phyloP scores from a whole-genome alignment of 2,329 filamentous ascomycete genomes.

The Nemania sp. region DNA sequence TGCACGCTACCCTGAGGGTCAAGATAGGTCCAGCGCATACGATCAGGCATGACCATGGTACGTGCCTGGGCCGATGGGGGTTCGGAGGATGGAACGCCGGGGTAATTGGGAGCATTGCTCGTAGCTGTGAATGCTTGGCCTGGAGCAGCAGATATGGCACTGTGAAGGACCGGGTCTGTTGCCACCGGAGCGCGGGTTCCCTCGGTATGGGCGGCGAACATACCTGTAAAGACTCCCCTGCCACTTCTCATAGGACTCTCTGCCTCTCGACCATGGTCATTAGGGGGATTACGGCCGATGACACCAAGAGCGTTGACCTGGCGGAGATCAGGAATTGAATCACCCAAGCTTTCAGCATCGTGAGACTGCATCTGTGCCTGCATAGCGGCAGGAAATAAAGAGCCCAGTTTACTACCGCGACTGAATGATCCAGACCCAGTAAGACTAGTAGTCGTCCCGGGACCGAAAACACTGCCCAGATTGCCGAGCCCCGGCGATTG shows the following conservation, averaged over 20 bases:
- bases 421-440: slow-evolving; percentile 74
- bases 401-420: slow-evolving; percentile 84
- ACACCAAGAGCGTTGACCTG: slow-evolving; percentile 73
- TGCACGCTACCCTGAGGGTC: slow-evolving; percentile 94
- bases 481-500: slow-evolving; percentile 79
- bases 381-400: slow-evolving; percentile 88
- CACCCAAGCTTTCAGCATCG: slow-evolving; percentile 72
- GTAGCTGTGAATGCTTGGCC: slow-evolving; percentile 50
- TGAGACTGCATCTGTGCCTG: slow-evolving; percentile 87
- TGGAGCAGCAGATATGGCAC: slow-evolving; percentile 48
- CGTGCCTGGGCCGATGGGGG: slow-evolving; percentile 77
- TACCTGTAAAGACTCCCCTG: slow-evolving; percentile 68
- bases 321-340: slow-evolving; percentile 69
- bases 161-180: slow-evolving; percentile 48
- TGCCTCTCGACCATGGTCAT: slow-evolving; percentile 65
- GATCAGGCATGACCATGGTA: slow-evolving; percentile 98
- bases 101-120: slow-evolving; percentile 49
- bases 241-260: slow-evolving; percentile 69
- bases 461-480: slow-evolving; percentile 77
- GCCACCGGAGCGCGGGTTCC: slow-evolving; percentile 50
- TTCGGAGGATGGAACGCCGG: slow-evolving; percentile 55
- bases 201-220: slow-evolving; percentile 59
- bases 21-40: slow-evolving; percentile 98
- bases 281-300: slow-evolving; percentile 73
- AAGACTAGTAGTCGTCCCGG: slow-evolving; percentile 65